Evolutionary conservation across 1,284 basidiomycete species (phyloP), one percentile per base, ranked within the genome.

Genomic region (Xerocomus nothofagi): DNA sequence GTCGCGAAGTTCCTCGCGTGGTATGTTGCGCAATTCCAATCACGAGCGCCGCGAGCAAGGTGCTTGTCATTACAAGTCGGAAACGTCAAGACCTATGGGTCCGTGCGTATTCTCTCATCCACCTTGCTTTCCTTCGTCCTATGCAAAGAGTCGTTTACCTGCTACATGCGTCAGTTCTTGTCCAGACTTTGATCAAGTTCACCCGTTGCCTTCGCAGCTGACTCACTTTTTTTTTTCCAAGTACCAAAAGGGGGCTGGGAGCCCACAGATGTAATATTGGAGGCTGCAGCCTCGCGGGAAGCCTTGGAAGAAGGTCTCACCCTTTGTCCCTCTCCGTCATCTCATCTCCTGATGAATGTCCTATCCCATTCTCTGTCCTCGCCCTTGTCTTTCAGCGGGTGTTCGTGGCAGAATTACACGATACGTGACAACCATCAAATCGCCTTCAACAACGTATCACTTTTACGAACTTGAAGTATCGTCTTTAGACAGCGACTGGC

Each of bases 241-340:
- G 89, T 91, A 65, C 88, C 88, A 23, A 91, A 91, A 75, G 88
- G 88, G 71, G 88, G 88, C 63, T 91, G 84, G 84, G 88, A 91
- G 72, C 74, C 81, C 59, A 77, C 83, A 53, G 88, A 91, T 79
- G 81, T 77, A 61, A 77, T 76, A 70, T 73, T 91, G 64, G 87
- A 90, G 77, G 83, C 81, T 72, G 89, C 88, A 69, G 89, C 89
- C 72, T 85, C 82, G 65, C 81, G 89, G 70, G 88, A 91, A 82
- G 88, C 88, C 73, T 77, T 86, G 71, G 88, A 91, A 88, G 88
- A 91, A 91, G 88, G 88, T 91, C 86, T 81, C 81, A 84, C 81
- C 82, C 76, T 81, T 82, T 82, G 77, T 81, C 81, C 80, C 78
- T 86, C 76, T 79, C 75, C 81, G 81, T 85, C 77, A 76, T 78